Evolutionary conservation across 164 flowering plant species (phyloP), one percentile per base, ranked within the genome.

Genomic region (Vitis amurensis): DNA sequence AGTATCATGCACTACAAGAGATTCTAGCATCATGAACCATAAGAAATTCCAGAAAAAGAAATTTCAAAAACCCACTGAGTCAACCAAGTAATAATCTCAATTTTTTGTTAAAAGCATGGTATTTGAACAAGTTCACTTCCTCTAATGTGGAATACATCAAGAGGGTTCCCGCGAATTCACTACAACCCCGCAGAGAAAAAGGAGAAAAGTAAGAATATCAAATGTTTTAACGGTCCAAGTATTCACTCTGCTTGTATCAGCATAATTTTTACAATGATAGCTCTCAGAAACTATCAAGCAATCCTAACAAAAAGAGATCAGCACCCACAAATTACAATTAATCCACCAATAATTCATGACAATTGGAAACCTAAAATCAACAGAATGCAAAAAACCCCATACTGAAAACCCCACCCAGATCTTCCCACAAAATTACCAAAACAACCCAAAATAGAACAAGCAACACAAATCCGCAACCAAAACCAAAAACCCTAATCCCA

Each of bases 321-420:
- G 9, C 53, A 53, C 47, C 57, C 51, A 55, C 44, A 4, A 52
- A 19, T 10, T 30, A 19, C 37, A 61, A 47, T 58, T 19, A 59
- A 27, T 59, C 50, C 13, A 17, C 30, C 11, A 49, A 58, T 11
- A 59, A 59, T 14, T 29, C 50, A 71, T 49, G 63, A 29, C 27
- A 68, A 57, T 31, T 48, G 3, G 23, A 65, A 61, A 6, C 61
- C 58, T 59, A 52, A 61, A 64, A 55, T 11, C 55, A 56, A 51
- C 61, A 55, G 68, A 63, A 63, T 9, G 58, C 51, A 59, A 49
- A 57, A 37, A 50, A 23, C 27, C 27, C 65, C 56, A 12, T 12
- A 60, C 12, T 37, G 10, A 31, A 19, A 65, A 58, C 49, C 52
- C 70, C 49, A 17, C 55, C 64, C 72, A 67, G 77, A 78, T 78